Percentiles rank a stretch among this genome's conserved stretches.
Conservation (phyloP, 1,139 yeast species). For the Schizosaccharomyces versatilis region DNA sequence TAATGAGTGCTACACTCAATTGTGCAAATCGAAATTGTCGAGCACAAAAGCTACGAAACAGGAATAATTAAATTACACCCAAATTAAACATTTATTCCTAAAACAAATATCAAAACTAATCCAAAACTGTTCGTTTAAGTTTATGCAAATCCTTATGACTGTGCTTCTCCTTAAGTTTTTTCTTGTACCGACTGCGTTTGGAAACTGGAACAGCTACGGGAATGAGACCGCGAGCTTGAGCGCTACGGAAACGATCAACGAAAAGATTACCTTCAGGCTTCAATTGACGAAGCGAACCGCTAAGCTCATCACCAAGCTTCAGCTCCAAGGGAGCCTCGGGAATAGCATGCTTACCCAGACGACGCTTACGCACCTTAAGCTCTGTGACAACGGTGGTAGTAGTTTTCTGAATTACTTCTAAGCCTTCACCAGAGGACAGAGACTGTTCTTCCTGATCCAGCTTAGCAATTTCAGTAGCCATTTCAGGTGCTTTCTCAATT, state of each 20-base stretch:
- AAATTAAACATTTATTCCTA: not conserved
- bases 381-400: not conserved
- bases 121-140: not conserved
- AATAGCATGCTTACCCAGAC: slow-evolving; percentile 33
- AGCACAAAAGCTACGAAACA: not conserved
- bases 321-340: slow-evolving; percentile 55
- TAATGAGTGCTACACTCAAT: not conserved
- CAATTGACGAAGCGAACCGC: slow-evolving; percentile 60
- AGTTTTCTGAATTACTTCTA: not conserved
- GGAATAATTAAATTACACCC: not conserved
- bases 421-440: not conserved
- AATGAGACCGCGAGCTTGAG: slow-evolving; percentile 68
- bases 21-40: not conserved
- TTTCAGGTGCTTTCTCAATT: slow-evolving; percentile 5
- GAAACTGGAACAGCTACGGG: slow-evolving; percentile 61
- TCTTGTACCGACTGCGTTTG: slow-evolving; percentile 41
- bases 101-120: not conserved
- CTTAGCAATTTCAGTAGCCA: not conserved
- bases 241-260: slow-evolving; percentile 56
- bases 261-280: slow-evolving; percentile 71
- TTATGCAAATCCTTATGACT: slow-evolving; percentile 24
- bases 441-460: not conserved
- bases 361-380: slow-evolving; percentile 13
- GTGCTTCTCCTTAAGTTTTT: slow-evolving; percentile 75
- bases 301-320: slow-evolving; percentile 70